These are phyloP conservation scores for Cladophialophora exuberans DNA, from an alignment of 2,329 filamentous ascomycete species.

Conservation along the genomic window DNA sequence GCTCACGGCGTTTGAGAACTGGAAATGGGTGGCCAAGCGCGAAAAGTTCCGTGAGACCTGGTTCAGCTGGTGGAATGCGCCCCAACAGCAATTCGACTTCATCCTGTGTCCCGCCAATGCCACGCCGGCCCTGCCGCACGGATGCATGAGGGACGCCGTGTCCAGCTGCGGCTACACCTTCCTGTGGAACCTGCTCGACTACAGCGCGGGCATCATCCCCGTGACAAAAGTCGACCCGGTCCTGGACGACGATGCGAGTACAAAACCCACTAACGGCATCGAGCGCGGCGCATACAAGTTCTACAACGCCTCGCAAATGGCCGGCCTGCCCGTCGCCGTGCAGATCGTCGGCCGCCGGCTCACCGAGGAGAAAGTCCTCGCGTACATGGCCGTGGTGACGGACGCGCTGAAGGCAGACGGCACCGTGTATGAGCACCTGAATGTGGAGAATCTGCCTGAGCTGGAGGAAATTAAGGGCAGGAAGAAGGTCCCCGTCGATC, in stretches of 20 bases:
- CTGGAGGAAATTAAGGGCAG: constrained; percentile 12
- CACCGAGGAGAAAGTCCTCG: constrained; percentile 86
- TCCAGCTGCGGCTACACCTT: constrained; percentile 92
- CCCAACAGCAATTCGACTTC: constrained; percentile 73
- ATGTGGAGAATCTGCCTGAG: constrained; percentile 42
- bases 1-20: constrained; percentile 77
- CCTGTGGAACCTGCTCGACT: constrained; percentile 90
- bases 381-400: constrained; percentile 78
- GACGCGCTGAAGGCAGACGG: constrained; percentile 65
- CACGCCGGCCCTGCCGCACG: constrained; percentile 84
- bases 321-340: constrained; percentile 82
- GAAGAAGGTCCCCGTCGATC: constrained; percentile 15
- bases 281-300: constrained; percentile 82
- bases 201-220: constrained; percentile 79
- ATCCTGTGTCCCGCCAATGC: constrained; percentile 85
- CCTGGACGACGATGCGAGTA: constrained; percentile 64
- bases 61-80: constrained; percentile 82
- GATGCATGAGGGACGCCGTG: constrained; percentile 82
- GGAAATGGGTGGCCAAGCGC: constrained; percentile 75
- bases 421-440: constrained; percentile 54
- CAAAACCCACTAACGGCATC: constrained; percentile 70
- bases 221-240: constrained; percentile 78
- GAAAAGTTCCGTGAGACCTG: constrained; percentile 78
- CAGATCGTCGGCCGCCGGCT: constrained; percentile 79
- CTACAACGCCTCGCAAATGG: constrained; percentile 82